Base-by-base conservation (phyloP, 2,329 filamentous ascomycete genomes). In the Coniochaeta ligniaria region DNA sequence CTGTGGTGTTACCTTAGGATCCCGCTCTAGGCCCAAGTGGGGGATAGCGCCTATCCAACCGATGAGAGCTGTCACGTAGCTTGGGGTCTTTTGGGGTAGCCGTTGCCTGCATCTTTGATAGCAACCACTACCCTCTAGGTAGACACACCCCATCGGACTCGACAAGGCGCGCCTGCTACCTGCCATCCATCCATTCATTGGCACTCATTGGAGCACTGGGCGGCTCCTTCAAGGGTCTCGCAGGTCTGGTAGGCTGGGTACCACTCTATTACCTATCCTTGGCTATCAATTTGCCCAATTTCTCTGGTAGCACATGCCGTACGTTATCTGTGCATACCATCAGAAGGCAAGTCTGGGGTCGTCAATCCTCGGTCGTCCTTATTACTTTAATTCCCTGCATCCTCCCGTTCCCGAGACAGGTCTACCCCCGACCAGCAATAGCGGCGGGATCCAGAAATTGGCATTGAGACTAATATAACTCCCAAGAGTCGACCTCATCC, bases 321-420 rank as follows among this genome's bases (percentile, higher is more conserved):
- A 36, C 47, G 54, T 57, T 57, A 57, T 57, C 54, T 57, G 35
- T 57, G 31, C 22, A 17, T 36, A 9, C 50, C 47, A 7, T 57
- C 31, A 3, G 31, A 28, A 16, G 6, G n/a, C 22, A 22, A 45
- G 24, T 45, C 54, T 6, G 31, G 54, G n/a, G 17, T 56, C 31
- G 54, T 20, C 36, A 31, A 45, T 45, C 56, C 56, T 35, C 33
- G 24, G 56, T 43, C 56, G 3, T 22, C 56, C 33, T 45, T 43
- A 58, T 45, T 58, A 45, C 56, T 58, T 43, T 58, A 58, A 58
- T 43, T 45, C 56, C 56, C 54, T 58, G 56, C 56, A 41, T 16
- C 38, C 35, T 58, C 56, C 56, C 56, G 56, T 38, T 56, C 54
- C 54, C 54, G 35, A 56, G 54, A 38, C 31, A 22, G 17, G 54